Conservation (phyloP, 352 stramenopile species). For the Globisporangium carolinianum region DNA sequence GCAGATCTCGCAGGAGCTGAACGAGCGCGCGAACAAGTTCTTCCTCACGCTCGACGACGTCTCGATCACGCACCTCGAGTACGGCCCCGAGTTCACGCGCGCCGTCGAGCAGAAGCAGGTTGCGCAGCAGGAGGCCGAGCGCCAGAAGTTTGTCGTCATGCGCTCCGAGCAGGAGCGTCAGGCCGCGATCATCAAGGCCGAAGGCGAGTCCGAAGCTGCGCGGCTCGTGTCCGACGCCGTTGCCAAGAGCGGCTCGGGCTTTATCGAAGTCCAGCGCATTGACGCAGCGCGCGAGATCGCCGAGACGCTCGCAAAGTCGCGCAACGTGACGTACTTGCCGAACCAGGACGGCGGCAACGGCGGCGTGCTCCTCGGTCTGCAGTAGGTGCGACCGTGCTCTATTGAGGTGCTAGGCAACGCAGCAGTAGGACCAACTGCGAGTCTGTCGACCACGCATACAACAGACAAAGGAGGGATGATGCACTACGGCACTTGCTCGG, state of each 20-base stretch:
- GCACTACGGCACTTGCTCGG: too few species aligned
- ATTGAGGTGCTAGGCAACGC: background rate
- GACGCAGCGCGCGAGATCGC: conserved; percentile 99
- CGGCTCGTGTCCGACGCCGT: conserved; percentile 97
- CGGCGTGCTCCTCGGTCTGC: conserved; percentile 78
- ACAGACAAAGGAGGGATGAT: background rate
- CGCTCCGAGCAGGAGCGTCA: conserved; percentile 98
- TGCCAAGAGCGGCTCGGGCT: conserved; percentile 94
- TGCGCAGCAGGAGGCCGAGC: conserved; percentile 98
- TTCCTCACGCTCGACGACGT: conserved; percentile 99
- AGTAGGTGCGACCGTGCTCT: conserved; percentile 26
- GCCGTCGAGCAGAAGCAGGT: conserved; percentile 99
- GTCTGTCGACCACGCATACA: background rate
- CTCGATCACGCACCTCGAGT: conserved; percentile 99
- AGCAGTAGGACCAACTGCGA: too few species aligned
- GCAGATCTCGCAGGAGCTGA: conserved; percentile 96
- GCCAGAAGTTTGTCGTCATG: conserved; percentile 98
- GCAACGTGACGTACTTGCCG: conserved; percentile 99
- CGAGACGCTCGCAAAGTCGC: conserved; percentile 93
- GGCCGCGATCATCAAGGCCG: conserved; percentile 88
- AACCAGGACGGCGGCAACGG: conserved; percentile 81
- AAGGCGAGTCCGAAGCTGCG: conserved; percentile 98
- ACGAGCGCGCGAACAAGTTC: conserved; percentile 95
- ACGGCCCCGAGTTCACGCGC: conserved; percentile 98
- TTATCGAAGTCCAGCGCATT: conserved; percentile 99